Conservation (phyloP, 768 basidiomycete genomes). For the Mycena sanguinolenta region DNA sequence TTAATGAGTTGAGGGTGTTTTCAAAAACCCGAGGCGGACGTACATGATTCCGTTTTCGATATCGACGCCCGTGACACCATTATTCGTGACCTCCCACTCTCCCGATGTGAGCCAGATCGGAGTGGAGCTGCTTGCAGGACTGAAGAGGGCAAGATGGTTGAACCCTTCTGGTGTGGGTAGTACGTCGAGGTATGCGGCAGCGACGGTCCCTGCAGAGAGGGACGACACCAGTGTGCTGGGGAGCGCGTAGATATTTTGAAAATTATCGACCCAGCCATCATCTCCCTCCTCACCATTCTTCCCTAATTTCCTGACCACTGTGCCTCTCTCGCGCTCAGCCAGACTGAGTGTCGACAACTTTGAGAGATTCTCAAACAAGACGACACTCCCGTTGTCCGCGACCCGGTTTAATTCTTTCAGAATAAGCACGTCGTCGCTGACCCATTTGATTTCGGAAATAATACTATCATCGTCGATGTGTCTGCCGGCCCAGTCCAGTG, state of each 20-base stretch:
- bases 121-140: constrained; percentile 73
- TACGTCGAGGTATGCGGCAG: constrained; percentile 89
- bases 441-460: constrained; percentile 89
- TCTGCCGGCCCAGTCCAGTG: constrained; percentile 76
- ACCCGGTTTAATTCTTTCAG: constrained; percentile 91
- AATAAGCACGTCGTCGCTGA: constrained; percentile 78
- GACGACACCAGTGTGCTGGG: constrained; percentile 44
- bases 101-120: constrained; percentile 91
- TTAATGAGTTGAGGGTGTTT: constrained; percentile 28
- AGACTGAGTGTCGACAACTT: constrained; percentile 40
- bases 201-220: constrained; percentile 39
- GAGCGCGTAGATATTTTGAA: constrained; percentile 73
- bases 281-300: constrained; percentile 89
- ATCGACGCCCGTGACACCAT: constrained; percentile 81
- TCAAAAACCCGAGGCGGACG: constrained; percentile 46
- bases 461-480: constrained; percentile 74
- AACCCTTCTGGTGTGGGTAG: constrained; percentile 86
- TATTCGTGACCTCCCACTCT: constrained; percentile 88
- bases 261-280: constrained; percentile 93
- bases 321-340: constrained; percentile 52
- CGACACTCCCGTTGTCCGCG: constrained; percentile 83
- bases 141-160: constrained; percentile 94
- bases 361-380: constrained; percentile 74
- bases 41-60: constrained; percentile 77
- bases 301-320: constrained; percentile 83